Conservation (phyloP, 306 rosid genomes). For the Citrullus colocynthis region DNA sequence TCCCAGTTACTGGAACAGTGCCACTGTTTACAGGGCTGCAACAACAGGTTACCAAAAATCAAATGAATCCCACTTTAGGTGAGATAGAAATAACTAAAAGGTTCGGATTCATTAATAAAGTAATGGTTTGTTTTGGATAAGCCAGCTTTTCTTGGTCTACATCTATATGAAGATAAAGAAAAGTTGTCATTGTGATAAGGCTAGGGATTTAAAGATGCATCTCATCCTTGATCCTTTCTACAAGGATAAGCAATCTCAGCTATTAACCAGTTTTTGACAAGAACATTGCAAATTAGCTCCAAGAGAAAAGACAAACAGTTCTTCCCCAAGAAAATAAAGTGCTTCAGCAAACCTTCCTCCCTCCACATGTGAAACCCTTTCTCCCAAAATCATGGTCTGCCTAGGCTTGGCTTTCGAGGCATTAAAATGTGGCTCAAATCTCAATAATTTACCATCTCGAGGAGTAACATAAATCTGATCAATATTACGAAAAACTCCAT, state of each 20-base stretch:
- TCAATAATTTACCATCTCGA: constrained; percentile 21
- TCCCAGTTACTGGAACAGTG: not conserved
- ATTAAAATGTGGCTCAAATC: constrained; percentile 30
- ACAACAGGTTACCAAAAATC: not conserved
- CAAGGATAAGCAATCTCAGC: not conserved
- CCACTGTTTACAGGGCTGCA: constrained; percentile 8
- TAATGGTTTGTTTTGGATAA: not conserved
- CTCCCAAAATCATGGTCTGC: constrained; percentile 3
- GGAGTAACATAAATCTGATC: not conserved
- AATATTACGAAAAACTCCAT: not conserved
- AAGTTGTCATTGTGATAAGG: not conserved
- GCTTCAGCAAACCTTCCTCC: not conserved
- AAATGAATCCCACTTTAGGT: not conserved
- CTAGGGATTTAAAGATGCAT: not conserved
- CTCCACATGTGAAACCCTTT: not conserved
- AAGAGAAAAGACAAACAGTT: not conserved
- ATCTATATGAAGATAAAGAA: not conserved
- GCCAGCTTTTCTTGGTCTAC: not conserved
- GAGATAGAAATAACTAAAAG: not conserved
- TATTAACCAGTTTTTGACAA: not conserved
- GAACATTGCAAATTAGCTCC: not conserved
- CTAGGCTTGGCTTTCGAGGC: constrained; percentile 25
- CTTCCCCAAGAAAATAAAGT: not conserved
- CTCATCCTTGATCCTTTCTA: not conserved
- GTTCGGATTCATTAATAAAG: not conserved